Evolutionary conservation across 805 yeast genomes (phyloP).

Genomic region (Candida ficus): DNA sequence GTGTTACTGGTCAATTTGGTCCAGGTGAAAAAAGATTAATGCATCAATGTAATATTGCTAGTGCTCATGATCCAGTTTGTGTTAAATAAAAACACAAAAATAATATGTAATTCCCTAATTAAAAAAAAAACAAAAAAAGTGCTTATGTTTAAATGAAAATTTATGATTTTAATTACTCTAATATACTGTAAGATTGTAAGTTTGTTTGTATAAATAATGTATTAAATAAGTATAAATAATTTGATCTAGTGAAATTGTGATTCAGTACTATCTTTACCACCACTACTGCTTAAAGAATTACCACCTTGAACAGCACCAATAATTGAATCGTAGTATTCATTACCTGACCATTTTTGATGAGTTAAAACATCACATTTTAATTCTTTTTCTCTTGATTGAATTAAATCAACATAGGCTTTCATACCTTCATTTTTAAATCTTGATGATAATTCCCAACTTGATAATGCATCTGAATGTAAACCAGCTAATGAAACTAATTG

Average conservation of each 20-base stretch:
- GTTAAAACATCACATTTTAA: conserved; percentile 47
- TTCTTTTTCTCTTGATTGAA: conserved; percentile 43
- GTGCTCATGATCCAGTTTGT: conserved; percentile 61
- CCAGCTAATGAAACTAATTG: conserved; percentile 62
- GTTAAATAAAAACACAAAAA: conserved; percentile 13
- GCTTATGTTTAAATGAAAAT: no score
- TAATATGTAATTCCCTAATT: no score
- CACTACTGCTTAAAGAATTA: conserved; percentile 3
- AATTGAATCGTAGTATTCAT: conserved; percentile 41
- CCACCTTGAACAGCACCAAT: conserved; percentile 7
- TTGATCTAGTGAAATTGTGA: background rate
- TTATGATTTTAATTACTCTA: no score
- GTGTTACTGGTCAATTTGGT: conserved; percentile 85
- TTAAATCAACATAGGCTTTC: conserved; percentile 51
- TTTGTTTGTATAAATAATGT: background rate
- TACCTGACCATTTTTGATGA: conserved; percentile 62
- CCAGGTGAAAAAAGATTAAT: conserved; percentile 75
- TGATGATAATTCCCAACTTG: conserved; percentile 46
- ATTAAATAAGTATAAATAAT: background rate
- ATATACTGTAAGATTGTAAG: no score
- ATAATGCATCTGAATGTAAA: conserved; percentile 46
- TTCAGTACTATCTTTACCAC: conserved; percentile 6
- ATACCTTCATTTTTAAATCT: conserved; percentile 49
- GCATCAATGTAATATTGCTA: conserved; percentile 93
- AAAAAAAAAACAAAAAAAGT: no score